phyloP scores from a whole-genome alignment of 495 filamentous ascomycete species.

The Patellaria atrata region DNA sequence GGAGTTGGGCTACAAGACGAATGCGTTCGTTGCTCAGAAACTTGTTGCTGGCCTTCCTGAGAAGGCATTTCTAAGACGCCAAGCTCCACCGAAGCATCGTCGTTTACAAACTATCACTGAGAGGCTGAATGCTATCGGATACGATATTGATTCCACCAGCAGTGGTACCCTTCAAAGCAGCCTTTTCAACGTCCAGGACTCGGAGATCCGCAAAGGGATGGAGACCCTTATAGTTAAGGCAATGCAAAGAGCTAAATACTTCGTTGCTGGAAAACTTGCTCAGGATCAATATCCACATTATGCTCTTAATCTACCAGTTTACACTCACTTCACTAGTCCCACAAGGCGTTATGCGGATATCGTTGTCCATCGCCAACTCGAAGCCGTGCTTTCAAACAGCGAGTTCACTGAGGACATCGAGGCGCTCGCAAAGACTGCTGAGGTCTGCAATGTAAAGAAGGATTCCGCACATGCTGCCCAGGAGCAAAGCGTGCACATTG shows the following conservation, averaged over 20 bases:
- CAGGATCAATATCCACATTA: slow-evolving; percentile 74
- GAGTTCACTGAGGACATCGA: slow-evolving; percentile 88
- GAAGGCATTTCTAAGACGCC: slow-evolving; percentile 81
- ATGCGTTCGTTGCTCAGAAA: slow-evolving; percentile 76
- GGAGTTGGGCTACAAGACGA: slow-evolving; percentile 83
- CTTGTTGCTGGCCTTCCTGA: slow-evolving; percentile 67
- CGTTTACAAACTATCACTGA: slow-evolving; percentile 83
- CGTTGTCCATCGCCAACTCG: slow-evolving; percentile 89
- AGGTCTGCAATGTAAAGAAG: slow-evolving; percentile 97
- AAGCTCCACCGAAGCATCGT: slow-evolving; percentile 69
- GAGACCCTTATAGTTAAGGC: slow-evolving; percentile 86
- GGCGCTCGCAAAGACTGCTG: slow-evolving; percentile 76
- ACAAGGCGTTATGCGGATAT: slow-evolving; percentile 91
- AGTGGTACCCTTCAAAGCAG: slow-evolving; percentile 86
- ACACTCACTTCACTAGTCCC: slow-evolving; percentile 95
- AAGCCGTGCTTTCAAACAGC: slow-evolving; percentile 69
- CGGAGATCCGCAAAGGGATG: slow-evolving; percentile 88
- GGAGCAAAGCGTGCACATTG: slow-evolving; percentile 97
- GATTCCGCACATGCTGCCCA: slow-evolving; percentile 95
- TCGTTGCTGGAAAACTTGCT: slow-evolving; percentile 56
- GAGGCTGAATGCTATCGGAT: slow-evolving; percentile 81
- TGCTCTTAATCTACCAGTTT: slow-evolving; percentile 79
- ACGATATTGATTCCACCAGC: slow-evolving; percentile 74
- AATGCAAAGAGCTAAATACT: slow-evolving; percentile 95
- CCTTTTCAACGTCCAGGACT: slow-evolving; percentile 77